Evolutionary conservation across 2,329 filamentous ascomycete genomes (phyloP).

Genomic region (Xylaria sp.): DNA sequence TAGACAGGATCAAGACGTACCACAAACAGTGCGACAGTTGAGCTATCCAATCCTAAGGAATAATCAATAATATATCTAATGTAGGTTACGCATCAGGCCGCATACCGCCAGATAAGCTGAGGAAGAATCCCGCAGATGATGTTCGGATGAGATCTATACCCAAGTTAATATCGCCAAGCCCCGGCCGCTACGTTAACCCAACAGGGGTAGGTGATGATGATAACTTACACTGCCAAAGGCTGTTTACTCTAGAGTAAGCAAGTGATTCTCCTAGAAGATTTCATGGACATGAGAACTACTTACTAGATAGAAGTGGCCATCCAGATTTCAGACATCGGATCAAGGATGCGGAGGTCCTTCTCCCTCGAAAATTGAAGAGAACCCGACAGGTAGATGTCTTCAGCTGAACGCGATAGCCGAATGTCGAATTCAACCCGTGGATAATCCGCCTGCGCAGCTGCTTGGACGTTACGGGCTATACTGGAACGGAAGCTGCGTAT

Average conservation of each 20-base stretch:
- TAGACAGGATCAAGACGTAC: neutral
- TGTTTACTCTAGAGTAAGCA: neutral
- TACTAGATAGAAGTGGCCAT: slow-evolving; percentile 32
- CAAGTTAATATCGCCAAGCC: neutral
- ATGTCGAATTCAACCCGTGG: slow-evolving; percentile 29
- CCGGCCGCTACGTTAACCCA: neutral
- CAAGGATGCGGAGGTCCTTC: slow-evolving; percentile 31
- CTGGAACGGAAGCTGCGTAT: slow-evolving; percentile 26
- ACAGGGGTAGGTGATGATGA: neutral
- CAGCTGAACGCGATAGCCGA: slow-evolving; percentile 22
- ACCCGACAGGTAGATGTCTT: slow-evolving; percentile 26
- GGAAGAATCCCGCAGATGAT: slow-evolving; percentile 31
- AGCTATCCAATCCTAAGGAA: slow-evolving; percentile 19
- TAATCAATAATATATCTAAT: neutral
- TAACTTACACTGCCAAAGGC: slow-evolving; percentile 29
- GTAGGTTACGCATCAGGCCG: neutral
- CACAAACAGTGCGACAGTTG: slow-evolving; percentile 29
- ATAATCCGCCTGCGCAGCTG: slow-evolving; percentile 30
- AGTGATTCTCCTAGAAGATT: neutral
- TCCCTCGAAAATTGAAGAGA: slow-evolving; percentile 24
- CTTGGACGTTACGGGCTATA: slow-evolving; percentile 30
- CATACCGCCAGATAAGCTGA: slow-evolving; percentile 14
- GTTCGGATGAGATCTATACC: slow-evolving; percentile 27
- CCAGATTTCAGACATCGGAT: slow-evolving; percentile 36
- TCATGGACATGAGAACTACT: neutral